A percentile compares a stretch with the other conserved stretches of the same genome.
phyloP scores from a whole-genome alignment of 148 eudicot species.

The Rhododendron griersonianum region DNA sequence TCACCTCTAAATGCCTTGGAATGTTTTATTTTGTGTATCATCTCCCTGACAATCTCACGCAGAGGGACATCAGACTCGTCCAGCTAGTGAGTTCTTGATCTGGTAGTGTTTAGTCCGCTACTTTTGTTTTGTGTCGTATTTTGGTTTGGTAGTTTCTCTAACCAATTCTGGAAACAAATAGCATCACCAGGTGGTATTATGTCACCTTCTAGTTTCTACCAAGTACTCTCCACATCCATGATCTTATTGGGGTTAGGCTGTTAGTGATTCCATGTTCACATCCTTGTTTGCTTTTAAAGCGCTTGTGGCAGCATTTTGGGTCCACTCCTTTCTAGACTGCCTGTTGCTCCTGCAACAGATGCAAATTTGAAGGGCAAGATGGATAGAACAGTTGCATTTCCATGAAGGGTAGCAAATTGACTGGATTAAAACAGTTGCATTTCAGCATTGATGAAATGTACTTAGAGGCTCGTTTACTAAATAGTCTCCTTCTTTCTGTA shows the following conservation, averaged over 20 bases:
- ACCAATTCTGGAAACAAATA: neutral
- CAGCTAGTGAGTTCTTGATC: neutral
- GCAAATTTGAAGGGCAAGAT: conserved; percentile 21
- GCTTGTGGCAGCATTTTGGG: conserved; percentile 31
- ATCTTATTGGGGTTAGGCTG: neutral
- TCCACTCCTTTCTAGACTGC: conserved; percentile 31
- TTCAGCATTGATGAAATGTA: neutral
- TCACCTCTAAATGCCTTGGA: neutral
- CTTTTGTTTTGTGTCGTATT: neutral
- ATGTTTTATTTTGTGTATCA: neutral
- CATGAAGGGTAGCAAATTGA: conserved; percentile 5
- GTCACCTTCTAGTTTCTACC: neutral
- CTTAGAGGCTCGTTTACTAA: neutral
- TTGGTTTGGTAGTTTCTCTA: neutral
- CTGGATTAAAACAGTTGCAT: neutral
- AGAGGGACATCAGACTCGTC: neutral
- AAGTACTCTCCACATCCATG: neutral
- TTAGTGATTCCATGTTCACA: neutral
- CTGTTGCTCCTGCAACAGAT: conserved; percentile 20
- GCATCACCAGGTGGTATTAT: neutral
- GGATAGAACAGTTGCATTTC: conserved; percentile 14
- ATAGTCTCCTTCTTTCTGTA: neutral
- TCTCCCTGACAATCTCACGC: neutral
- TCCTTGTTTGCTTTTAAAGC: conserved; percentile 15
- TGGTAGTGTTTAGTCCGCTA: neutral